phyloP scores from a whole-genome alignment of 2,329 filamentous ascomycete species.

The Xylogone sp. region DNA sequence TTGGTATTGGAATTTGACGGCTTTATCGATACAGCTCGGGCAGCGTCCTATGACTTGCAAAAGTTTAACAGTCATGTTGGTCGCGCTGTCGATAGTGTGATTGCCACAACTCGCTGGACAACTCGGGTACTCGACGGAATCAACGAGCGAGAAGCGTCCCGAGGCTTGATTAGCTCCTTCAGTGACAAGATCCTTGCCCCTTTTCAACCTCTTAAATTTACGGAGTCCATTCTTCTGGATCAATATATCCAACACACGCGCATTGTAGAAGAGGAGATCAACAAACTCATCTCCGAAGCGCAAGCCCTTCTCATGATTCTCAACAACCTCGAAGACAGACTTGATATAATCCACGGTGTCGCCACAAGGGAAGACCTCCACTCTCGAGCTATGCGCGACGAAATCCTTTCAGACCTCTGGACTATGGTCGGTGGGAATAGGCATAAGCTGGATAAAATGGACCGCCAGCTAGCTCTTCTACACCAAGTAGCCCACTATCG shows the following conservation, averaged over 20 bases:
- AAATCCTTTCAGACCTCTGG: conserved; percentile 69
- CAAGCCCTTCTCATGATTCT: conserved; percentile 64
- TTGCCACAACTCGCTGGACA: conserved; percentile 74
- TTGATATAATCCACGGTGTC: conserved; percentile 67
- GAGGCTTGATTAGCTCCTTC: conserved; percentile 36
- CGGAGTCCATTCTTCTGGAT: conserved; percentile 61
- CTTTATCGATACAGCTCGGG: conserved; percentile 67
- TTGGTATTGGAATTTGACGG: conserved; percentile 72
- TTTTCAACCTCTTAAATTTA: conserved; percentile 58
- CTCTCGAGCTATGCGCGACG: conserved; percentile 55
- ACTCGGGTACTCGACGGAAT: conserved; percentile 41
- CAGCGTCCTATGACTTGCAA: conserved; percentile 63
- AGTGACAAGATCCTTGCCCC: conserved; percentile 48
- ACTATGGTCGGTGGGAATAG: conserved; percentile 70
- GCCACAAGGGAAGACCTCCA: conserved; percentile 59
- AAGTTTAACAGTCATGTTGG: conserved; percentile 76
- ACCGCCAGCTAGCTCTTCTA: conserved; percentile 61
- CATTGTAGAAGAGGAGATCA: conserved; percentile 67
- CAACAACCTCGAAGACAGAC: conserved; percentile 62
- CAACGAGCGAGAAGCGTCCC: conserved; percentile 19
- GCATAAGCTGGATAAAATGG: conserved; percentile 54
- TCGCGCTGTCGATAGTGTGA: conserved; percentile 68
- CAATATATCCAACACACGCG: conserved; percentile 72
- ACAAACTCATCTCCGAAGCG: conserved; percentile 64
- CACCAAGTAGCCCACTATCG: conserved; percentile 64